Percentiles rank a stretch among this genome's conserved stretches.
These are phyloP conservation scores for Starmerella bombi DNA, from an alignment of 805 yeast species.

Conservation along the genomic window DNA sequence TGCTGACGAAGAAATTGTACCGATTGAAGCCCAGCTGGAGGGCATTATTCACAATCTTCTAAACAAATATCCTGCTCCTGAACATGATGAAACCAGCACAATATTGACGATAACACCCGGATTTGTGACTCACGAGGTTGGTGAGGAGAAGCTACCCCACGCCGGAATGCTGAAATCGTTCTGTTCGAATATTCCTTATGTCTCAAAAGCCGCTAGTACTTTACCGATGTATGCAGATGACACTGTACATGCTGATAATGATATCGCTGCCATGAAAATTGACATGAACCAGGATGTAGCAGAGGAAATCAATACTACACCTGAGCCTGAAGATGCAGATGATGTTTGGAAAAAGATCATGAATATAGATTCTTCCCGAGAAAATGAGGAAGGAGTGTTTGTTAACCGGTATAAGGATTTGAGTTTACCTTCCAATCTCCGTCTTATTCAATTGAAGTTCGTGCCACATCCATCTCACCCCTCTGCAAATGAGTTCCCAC, in stretches of 20 bases:
- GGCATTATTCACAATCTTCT: not conserved
- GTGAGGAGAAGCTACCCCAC: conserved; percentile 8
- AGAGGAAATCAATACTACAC: not conserved
- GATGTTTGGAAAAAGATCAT: conserved; percentile 7
- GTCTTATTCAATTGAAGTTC: conserved; percentile 11
- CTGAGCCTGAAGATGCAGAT: not conserved
- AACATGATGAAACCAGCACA: conserved; percentile 5
- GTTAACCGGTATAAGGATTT: conserved; percentile 9
- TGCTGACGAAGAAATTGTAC: too few species aligned
- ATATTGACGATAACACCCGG: conserved; percentile 27
- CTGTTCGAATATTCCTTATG: conserved; percentile 23
- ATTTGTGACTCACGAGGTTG: conserved; percentile 20
- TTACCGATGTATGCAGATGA: conserved; percentile 20
- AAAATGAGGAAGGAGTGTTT: conserved; percentile 5
- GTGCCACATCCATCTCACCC: conserved; percentile 12
- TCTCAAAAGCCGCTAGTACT: conserved; percentile 19
- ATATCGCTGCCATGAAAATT: conserved; percentile 1
- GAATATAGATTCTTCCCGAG: not conserved
- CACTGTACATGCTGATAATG: conserved; percentile 18
- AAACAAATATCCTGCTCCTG: not conserved
- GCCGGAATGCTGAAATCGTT: conserved; percentile 19
- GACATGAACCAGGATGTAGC: not conserved
- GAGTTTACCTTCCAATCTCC: not conserved
- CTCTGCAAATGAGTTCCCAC: conserved; percentile 32
- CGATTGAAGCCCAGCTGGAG: not conserved